These are phyloP conservation scores for Mrakia hoshinonis DNA, from an alignment of 768 basidiomycete species.

Conservation along the genomic window DNA sequence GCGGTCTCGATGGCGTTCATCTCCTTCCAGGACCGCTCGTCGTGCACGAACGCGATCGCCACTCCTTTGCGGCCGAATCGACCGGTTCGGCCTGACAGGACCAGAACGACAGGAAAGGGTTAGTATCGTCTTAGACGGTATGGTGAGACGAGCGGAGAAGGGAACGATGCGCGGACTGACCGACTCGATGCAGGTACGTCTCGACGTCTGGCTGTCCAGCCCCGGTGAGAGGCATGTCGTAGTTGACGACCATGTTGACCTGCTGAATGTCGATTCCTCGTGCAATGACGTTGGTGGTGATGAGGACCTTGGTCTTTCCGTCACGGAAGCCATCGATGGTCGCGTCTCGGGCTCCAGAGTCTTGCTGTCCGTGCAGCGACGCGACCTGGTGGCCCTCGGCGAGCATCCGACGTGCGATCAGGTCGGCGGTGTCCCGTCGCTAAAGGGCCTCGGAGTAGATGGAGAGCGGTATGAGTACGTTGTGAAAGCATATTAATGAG, in stretches of 20 bases:
- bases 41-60: constrained; percentile 94
- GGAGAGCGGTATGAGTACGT: not conserved
- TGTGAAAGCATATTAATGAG: not conserved
- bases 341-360: constrained; percentile 75
- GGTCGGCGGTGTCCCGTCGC: constrained; percentile 73
- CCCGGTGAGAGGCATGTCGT: constrained; percentile 74
- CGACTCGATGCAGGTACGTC: constrained; percentile 96
- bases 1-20: constrained; percentile 82
- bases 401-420: constrained; percentile 80
- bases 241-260: constrained; percentile 99
- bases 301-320: constrained; percentile 91
- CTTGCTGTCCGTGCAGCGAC: constrained; percentile 89
- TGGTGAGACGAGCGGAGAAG: not conserved
- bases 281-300: constrained; percentile 97
- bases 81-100: constrained; percentile 73
- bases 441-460: not conserved
- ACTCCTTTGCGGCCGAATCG: constrained; percentile 96
- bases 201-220: constrained; percentile 68
- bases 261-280: constrained; percentile 97
- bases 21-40: constrained; percentile 73
- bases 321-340: constrained; percentile 93
- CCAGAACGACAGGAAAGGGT: not conserved
- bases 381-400: constrained; percentile 92
- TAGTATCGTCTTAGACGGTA: not conserved
- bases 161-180: constrained; percentile 50